Base-by-base conservation (phyloP, 345 rosid genomes). In the Gossypium thurberi region DNA sequence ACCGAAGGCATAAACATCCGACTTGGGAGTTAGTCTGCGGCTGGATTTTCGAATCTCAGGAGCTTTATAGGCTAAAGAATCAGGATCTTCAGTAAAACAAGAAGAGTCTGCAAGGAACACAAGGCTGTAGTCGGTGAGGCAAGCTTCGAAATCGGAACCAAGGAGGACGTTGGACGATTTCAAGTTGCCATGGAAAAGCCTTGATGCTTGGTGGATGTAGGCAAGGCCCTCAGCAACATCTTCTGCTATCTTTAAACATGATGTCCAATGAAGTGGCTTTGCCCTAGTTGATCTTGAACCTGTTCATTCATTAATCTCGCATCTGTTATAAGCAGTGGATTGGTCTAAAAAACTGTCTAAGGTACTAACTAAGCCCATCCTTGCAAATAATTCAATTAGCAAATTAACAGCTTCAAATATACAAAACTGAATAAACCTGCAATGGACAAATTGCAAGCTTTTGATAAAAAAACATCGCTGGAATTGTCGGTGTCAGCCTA, bases 211-310 rank as follows among this genome's bases (percentile, higher is more conserved):
- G 81, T 94, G 98, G 72, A 92, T 87, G 83, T 89, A 88, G 13
- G 87, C 86, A 33, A 92, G 92, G 37, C 97, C 95, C 72, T 87
- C 90, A 6, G 92, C 95, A 65, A 89, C 95, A 81, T 92, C 98
- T 78, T 92, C 98, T 21, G 97, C 95, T 76, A 94, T 92, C 83
- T 94, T 94, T 62, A 92, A 83, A 81, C 97, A 92, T 21, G 98
- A 94, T 50, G 98, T 90, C 97, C 97, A 94, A 59, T 92, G 95
- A 61, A 92, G 89, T 44, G 97, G 97, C 79, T 88, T 94, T 28
- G 97, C 92, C 76, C 92, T 85, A 18, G 87, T 78, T 0, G 97
- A 85, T 85, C 97, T 84, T 47, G 97, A 91, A 77, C 97, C 98
- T 94, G 84, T 46, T 46, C 50, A 46, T 74, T 72, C 74, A 58